These are phyloP conservation scores for Haplosporangium sp. DNA, from an alignment of 371 early-diverging fungal species.

Conservation along the genomic window DNA sequence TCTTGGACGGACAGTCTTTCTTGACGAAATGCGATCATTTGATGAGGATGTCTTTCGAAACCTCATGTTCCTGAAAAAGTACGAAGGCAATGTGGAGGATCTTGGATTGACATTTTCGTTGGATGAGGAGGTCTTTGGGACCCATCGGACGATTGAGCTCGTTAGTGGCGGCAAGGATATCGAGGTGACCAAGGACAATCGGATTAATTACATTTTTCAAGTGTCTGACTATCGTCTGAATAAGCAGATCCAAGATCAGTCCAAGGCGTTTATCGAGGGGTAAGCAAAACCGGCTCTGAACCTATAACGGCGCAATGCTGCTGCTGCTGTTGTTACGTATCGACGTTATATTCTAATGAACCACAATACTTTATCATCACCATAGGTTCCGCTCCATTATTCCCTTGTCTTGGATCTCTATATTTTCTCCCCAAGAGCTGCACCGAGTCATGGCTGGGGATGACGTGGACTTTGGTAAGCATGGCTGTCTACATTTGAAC, in stretches of 20 bases:
- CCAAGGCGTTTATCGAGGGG: conserved; percentile 84
- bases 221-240: conserved; percentile 82
- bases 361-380: not conserved
- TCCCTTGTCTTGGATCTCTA: conserved; percentile 71
- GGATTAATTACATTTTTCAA: conserved; percentile 84
- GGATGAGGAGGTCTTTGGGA: conserved; percentile 68
- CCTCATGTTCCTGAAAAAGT: conserved; percentile 84
- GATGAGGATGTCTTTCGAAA: conserved; percentile 85
- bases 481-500: not conserved
- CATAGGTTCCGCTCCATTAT: conserved; percentile 68
- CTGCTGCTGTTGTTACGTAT: too few species aligned
- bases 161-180: conserved; percentile 71
- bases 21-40: conserved; percentile 86
- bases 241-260: conserved; percentile 82
- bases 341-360: not conserved
- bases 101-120: conserved; percentile 76
- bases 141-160: conserved; percentile 59
- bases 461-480: conserved; percentile 70
- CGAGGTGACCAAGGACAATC: conserved; percentile 82
- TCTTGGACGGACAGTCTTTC: conserved; percentile 76
- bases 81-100: conserved; percentile 75
- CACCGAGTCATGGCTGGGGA: conserved; percentile 88
- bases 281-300: conserved; percentile 6
- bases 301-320: too few species aligned
- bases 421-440: conserved; percentile 85